Evolutionary conservation across 73 alveolate genomes (phyloP), one percentile per base, ranked within the genome.

Genomic region (Paramecium octaurelia): DNA sequence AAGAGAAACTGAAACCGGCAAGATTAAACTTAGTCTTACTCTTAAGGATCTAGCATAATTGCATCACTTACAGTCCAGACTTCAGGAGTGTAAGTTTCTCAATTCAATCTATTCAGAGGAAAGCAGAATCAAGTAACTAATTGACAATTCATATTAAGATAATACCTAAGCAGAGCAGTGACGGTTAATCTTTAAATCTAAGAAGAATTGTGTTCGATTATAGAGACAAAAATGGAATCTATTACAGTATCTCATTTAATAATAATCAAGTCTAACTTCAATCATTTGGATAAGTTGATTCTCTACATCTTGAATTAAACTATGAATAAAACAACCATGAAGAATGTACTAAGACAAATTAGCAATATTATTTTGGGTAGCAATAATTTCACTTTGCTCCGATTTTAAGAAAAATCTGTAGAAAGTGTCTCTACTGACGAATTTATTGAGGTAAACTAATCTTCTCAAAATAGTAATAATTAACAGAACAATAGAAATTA

Each of bases 101-200:
- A 80, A 80, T 80, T 42, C 91, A 20, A 40, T 80, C 76, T 80
- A 80, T 24, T 23, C 76, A 43, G 70, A 44, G 8, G 91, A 80
- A 12, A 80, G 75, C 31, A 16, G 91, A 48, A 21, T 80, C 16
- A 73, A 38, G 87, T 73, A 73, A 12, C 38, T 8, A 40, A 3
- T 4, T 35, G 0, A 34, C 10, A 3, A 10, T 12, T 8, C 4
- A 2, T 6, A 4, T 31, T 18, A 10, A 80, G 75, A 46, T 24
- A 27, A 42, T 80, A 43, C 46, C 70, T 80, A 18, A 80, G 16
- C 10, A 80, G 29, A 80, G 16, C 16, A 3, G 91, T 42, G 14
- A 80, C 70, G 10, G 43, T 24, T 18, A 80, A 80, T 80, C 44
- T 80, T 2, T 80, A 80, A 46, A 23, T 80, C 12, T 48, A 80